Conservation (phyloP, 192 early-diverging fungal species). For the Entrophospora sp. region DNA sequence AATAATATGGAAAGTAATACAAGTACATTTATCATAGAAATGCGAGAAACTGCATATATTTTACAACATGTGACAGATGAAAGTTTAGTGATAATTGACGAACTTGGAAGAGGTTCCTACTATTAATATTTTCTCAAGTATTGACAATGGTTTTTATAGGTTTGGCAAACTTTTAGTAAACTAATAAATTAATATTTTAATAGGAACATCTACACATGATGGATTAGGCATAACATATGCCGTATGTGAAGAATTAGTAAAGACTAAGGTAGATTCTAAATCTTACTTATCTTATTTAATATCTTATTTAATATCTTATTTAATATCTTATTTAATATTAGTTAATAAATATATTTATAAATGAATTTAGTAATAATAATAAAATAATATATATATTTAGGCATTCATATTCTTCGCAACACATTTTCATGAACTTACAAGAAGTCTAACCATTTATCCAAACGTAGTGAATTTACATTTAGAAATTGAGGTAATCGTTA, state of each 20-base stretch:
- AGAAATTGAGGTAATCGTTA: slow-evolving; percentile 37
- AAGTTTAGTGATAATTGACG: slow-evolving; percentile 81
- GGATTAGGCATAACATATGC: slow-evolving; percentile 66
- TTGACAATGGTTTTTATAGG: no score
- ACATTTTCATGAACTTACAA: slow-evolving; percentile 64
- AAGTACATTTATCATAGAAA: slow-evolving; percentile 81
- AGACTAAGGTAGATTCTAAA: slow-evolving; percentile 19
- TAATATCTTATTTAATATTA: no score
- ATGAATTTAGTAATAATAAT: no score
- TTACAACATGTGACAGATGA: slow-evolving; percentile 58
- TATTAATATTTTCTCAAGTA: no score
- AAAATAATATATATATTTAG: no score
- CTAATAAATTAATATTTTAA: no score
- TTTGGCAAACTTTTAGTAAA: no score
- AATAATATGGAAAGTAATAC: slow-evolving; percentile 47
- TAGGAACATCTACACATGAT: slow-evolving; percentile 60
- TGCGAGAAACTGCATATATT: slow-evolving; percentile 79
- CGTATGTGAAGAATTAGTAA: slow-evolving; percentile 60
- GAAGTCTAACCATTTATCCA: slow-evolving; percentile 39
- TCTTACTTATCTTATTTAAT: no score
- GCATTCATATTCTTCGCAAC: slow-evolving; percentile 68
- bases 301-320: no score
- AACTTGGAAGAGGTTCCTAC: slow-evolving; percentile 67
- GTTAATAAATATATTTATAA: no score
- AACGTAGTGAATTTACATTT: slow-evolving; percentile 56